Evolutionary conservation across 192 early-diverging fungal genomes (phyloP).

Genomic region (Coemansia sp.): DNA sequence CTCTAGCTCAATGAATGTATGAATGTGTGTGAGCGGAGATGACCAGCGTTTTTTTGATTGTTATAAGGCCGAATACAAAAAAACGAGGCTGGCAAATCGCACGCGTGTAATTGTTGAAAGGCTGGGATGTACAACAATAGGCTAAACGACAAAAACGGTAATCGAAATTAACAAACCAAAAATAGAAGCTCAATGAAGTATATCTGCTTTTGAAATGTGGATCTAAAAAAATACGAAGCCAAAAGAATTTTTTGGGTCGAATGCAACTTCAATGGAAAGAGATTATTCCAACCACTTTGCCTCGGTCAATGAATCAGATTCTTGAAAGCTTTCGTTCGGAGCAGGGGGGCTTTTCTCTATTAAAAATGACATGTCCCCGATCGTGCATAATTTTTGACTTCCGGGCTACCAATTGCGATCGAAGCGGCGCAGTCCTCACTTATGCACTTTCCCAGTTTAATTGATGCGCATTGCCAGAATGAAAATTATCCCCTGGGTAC

Average conservation of each 20-base stretch:
- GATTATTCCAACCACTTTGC: too few species aligned
- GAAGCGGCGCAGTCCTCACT: background rate
- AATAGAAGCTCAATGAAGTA: conserved; percentile 2
- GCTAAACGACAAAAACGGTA: background rate
- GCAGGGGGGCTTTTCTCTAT: conserved; percentile 1
- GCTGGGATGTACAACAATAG: background rate
- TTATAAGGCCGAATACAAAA: background rate
- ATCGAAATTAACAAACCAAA: conserved; percentile 3
- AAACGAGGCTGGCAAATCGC: background rate
- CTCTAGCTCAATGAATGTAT: too few species aligned
- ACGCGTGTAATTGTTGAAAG: background rate
- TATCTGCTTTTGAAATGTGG: too few species aligned
- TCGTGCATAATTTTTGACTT: conserved; percentile 1
- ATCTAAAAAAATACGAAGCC: background rate
- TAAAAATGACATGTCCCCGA: background rate
- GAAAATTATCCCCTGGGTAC: too few species aligned
- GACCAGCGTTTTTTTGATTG: too few species aligned
- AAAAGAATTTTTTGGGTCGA: too few species aligned
- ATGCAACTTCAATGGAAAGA: too few species aligned
- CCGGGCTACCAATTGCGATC: background rate
- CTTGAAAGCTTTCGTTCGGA: background rate
- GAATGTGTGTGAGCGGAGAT: too few species aligned
- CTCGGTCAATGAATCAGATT: too few species aligned
- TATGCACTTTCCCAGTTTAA: too few species aligned
- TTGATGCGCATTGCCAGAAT: too few species aligned